phyloP scores from a whole-genome alignment of 2,329 filamentous ascomycete species.

The Fusarium sp. region DNA sequence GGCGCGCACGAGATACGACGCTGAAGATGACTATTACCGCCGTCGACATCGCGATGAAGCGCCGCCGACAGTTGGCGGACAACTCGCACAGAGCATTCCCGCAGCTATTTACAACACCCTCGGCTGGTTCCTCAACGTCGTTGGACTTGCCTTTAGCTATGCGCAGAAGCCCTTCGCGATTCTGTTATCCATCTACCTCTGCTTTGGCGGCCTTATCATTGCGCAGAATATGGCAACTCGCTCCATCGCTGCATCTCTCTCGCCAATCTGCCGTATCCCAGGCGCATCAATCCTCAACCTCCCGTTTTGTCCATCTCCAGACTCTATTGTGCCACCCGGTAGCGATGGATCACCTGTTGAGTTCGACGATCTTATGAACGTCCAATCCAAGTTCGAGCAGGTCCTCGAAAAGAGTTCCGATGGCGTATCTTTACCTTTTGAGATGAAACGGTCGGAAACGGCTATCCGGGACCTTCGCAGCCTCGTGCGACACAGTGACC shows the following conservation, averaged over 20 bases:
- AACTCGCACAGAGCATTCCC: slow-evolving; percentile 53
- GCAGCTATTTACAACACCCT: slow-evolving; percentile 55
- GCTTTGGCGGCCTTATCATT: slow-evolving; percentile 69
- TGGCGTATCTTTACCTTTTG: slow-evolving; percentile 75
- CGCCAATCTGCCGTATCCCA: slow-evolving; percentile 77
- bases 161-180: slow-evolving; percentile 74
- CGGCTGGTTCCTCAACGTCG: slow-evolving; percentile 66
- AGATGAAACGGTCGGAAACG: slow-evolving; percentile 82
- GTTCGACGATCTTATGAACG: slow-evolving; percentile 79
- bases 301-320: slow-evolving; percentile 68
- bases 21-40: slow-evolving; percentile 33
- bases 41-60: slow-evolving; percentile 17
- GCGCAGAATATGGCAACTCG: slow-evolving; percentile 71
- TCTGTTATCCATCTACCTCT: slow-evolving; percentile 70
- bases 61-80: slow-evolving; percentile 44
- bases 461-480: slow-evolving; percentile 80
- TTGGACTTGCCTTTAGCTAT: slow-evolving; percentile 69
- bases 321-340: slow-evolving; percentile 44
- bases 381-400: slow-evolving; percentile 81
- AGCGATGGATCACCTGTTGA: slow-evolving; percentile 60
- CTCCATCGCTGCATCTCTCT: slow-evolving; percentile 71
- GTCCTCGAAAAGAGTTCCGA: slow-evolving; percentile 76
- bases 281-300: slow-evolving; percentile 71
- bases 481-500: slow-evolving; percentile 75
- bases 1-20: slow-evolving; percentile 26